Percentiles rank a stretch among this genome's conserved stretches.
phyloP scores from a whole-genome alignment of 306 rosid genomes.

The Prunus davidiana region DNA sequence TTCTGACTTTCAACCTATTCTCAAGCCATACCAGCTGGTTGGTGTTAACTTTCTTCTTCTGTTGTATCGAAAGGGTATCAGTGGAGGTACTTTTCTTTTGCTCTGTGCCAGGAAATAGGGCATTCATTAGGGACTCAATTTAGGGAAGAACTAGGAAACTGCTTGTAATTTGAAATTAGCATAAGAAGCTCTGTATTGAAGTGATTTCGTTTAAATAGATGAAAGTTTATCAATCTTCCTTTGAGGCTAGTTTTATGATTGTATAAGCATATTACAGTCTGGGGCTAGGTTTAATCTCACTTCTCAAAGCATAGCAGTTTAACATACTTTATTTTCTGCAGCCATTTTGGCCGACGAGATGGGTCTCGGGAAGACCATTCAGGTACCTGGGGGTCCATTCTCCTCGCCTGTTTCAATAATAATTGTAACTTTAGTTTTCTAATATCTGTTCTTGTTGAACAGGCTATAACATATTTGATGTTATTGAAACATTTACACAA shows the following conservation, averaged over 20 bases:
- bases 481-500: constrained; percentile 72
- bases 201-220: neutral
- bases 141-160: neutral
- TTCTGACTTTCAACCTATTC: constrained; percentile 84
- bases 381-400: constrained; percentile 46
- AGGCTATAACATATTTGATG: constrained; percentile 88
- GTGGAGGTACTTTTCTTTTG: constrained; percentile 63
- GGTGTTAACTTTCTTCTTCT: constrained; percentile 94
- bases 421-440: neutral
- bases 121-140: neutral
- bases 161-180: neutral
- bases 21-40: constrained; percentile 90
- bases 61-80: constrained; percentile 77
- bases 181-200: neutral
- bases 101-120: neutral
- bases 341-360: constrained; percentile 98
- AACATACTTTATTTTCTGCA: constrained; percentile 37
- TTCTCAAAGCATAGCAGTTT: constrained; percentile 14
- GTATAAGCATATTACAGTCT: neutral
- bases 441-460: constrained; percentile 37
- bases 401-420: constrained; percentile 2
- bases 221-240: neutral
- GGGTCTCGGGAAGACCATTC: constrained; percentile 97
- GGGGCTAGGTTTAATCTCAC: neutral
- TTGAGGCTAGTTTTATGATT: neutral